Evolutionary conservation across 2,329 filamentous ascomycete species (phyloP).

Genomic region (Colletotrichum lini): DNA sequence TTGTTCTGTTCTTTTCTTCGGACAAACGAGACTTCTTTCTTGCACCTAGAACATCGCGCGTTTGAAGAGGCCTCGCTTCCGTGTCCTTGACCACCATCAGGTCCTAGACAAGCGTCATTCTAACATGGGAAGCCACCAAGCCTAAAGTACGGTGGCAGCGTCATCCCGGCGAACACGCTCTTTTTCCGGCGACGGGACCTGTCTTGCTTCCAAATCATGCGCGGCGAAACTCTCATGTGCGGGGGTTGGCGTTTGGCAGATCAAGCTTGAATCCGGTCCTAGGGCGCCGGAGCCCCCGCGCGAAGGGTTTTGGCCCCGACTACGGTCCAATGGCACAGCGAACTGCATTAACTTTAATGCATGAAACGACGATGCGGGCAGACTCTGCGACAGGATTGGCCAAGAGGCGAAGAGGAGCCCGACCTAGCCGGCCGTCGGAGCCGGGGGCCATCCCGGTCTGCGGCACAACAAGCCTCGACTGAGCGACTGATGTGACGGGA

Average conservation of each 20-base stretch:
- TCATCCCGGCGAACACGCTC: constrained; percentile 13
- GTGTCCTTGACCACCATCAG: background rate
- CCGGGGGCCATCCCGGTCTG: constrained; percentile 27
- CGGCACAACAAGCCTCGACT: constrained; percentile 34
- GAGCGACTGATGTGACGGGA: constrained; percentile 37
- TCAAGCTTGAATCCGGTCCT: constrained; percentile 18
- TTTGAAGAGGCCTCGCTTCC: constrained; percentile 33
- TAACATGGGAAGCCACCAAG: constrained; percentile 17
- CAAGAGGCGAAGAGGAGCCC: constrained; percentile 13
- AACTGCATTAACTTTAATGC: constrained; percentile 33
- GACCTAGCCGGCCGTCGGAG: constrained; percentile 25
- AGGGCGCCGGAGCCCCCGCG: background rate
- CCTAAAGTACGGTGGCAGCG: constrained; percentile 18
- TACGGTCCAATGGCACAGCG: background rate
- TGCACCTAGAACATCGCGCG: constrained; percentile 16
- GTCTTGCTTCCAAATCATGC: constrained; percentile 19
- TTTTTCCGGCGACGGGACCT: constrained; percentile 17
- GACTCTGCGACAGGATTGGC: constrained; percentile 34
- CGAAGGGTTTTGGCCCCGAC: background rate
- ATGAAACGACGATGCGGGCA: constrained; percentile 39
- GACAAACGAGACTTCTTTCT: constrained; percentile 22
- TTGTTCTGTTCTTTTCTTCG: constrained; percentile 33
- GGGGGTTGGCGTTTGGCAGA: constrained; percentile 25
- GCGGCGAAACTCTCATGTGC: constrained; percentile 15
- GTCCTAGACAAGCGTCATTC: constrained; percentile 4